Percentiles rank a stretch among this genome's conserved stretches.
phyloP scores from a whole-genome alignment of 164 flowering plant genomes.

The Tetracentron sinense region DNA sequence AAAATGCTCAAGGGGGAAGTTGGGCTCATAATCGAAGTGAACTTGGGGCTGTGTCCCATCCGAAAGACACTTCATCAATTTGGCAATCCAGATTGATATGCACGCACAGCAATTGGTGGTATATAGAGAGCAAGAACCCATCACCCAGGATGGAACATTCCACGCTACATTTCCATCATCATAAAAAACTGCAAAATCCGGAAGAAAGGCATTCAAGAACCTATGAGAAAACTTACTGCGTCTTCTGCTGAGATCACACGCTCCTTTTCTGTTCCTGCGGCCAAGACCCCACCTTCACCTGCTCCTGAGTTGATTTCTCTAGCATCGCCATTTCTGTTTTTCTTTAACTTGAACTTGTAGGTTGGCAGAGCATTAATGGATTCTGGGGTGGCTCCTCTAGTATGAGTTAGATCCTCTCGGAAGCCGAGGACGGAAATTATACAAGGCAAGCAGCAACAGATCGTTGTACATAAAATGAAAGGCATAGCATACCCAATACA shows the following conservation, averaged over 20 bases:
- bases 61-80: neutral
- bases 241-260: slow-evolving; percentile 82
- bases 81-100: neutral
- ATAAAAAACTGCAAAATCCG: no score
- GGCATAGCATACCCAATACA: slow-evolving; percentile 98
- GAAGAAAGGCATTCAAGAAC: neutral
- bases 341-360: slow-evolving; percentile 67
- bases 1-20: no score
- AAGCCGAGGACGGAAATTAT: slow-evolving; percentile 74
- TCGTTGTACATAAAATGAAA: slow-evolving; percentile 81
- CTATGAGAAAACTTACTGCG: slow-evolving; percentile 57
- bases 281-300: slow-evolving; percentile 73
- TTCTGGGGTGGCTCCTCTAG: slow-evolving; percentile 83
- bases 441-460: slow-evolving; percentile 97
- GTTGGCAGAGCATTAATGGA: slow-evolving; percentile 78
- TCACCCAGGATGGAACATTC: neutral
- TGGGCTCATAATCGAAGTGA: no score
- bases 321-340: slow-evolving; percentile 29
- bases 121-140: neutral
- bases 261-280: slow-evolving; percentile 87
- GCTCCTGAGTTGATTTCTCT: slow-evolving; percentile 33
- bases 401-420: slow-evolving; percentile 66
- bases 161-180: neutral
- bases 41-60: neutral
- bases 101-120: neutral